Evolutionary conservation across 345 rosid genomes (phyloP).

Genomic region (Camelina hispida): DNA sequence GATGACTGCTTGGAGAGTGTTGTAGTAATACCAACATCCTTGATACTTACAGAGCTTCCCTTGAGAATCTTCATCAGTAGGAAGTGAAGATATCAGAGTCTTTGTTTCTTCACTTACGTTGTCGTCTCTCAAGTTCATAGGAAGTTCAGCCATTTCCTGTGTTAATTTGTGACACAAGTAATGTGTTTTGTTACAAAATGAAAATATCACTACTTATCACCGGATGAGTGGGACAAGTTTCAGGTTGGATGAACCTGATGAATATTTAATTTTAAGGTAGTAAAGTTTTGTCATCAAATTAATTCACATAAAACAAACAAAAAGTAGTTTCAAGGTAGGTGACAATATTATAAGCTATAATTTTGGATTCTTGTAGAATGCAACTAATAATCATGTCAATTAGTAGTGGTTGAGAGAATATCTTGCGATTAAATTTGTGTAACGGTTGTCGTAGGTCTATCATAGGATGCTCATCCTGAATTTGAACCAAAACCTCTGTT

Average conservation of each 20-base stretch:
- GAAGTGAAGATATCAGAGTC: conserved; percentile 44
- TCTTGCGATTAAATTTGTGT: neutral
- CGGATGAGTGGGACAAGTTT: neutral
- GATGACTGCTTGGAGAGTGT: conserved; percentile 48
- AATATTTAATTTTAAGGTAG: neutral
- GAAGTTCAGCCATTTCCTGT: neutral
- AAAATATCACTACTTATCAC: neutral
- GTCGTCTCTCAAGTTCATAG: conserved; percentile 43
- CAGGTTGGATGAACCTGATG: neutral
- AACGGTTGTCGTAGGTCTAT: too few relatives aligned
- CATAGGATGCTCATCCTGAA: neutral
- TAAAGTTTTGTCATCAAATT: too few relatives aligned
- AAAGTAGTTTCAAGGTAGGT: neutral
- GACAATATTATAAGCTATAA: neutral
- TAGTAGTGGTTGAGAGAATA: neutral
- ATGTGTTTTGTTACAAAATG: neutral
- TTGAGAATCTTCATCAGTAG: conserved; percentile 41
- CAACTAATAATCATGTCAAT: neutral
- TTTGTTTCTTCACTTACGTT: conserved; percentile 40
- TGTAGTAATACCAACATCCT: conserved; percentile 46
- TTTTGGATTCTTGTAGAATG: neutral
- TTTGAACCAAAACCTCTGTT: neutral
- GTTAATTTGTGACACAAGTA: neutral
- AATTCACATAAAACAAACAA: too few relatives aligned
- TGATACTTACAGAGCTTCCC: conserved; percentile 48